Conservation (phyloP, 495 filamentous ascomycete species). For the Tetracladium marchalianum region DNA sequence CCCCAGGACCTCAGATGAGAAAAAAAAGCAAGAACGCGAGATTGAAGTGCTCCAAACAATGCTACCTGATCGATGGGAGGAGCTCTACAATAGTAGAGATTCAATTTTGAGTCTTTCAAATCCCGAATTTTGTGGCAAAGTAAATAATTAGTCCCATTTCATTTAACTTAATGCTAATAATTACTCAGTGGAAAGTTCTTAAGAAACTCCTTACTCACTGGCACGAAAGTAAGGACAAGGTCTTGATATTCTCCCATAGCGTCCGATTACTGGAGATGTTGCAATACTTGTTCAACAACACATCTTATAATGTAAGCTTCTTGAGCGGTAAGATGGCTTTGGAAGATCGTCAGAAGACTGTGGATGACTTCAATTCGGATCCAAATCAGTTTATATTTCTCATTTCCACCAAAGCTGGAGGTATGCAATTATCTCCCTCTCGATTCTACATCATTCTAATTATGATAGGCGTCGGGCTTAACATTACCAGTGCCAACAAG, state of each 20-base stretch:
- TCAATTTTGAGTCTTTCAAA: conserved; percentile 76
- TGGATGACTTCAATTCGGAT: conserved; percentile 89
- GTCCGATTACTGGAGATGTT: conserved; percentile 81
- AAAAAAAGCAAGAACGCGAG: conserved; percentile 75
- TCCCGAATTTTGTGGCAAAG: conserved; percentile 86
- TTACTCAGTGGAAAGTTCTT: conserved; percentile 66
- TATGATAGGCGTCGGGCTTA: conserved; percentile 48
- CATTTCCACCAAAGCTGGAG: conserved; percentile 88
- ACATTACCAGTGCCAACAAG: conserved; percentile 97
- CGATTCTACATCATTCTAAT: conserved; percentile 23
- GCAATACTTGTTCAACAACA: conserved; percentile 75
- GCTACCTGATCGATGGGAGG: conserved; percentile 65
- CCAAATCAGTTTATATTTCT: conserved; percentile 87
- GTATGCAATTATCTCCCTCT: conserved; percentile 20
- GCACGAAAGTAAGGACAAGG: conserved; percentile 85
- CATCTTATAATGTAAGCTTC: conserved; percentile 86
- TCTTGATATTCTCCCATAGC: conserved; percentile 84
- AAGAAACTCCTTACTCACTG: conserved; percentile 82
- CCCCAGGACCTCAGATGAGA: conserved; percentile 53
- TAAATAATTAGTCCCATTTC: not conserved
- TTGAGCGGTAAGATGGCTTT: conserved; percentile 83
- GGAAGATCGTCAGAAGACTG: conserved; percentile 68
- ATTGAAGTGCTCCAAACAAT: conserved; percentile 67
- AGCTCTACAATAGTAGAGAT: conserved; percentile 65
- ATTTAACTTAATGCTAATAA: not conserved